These are phyloP conservation scores for Boletus sp. DNA, from an alignment of 1,284 basidiomycete genomes.

Conservation along the genomic window DNA sequence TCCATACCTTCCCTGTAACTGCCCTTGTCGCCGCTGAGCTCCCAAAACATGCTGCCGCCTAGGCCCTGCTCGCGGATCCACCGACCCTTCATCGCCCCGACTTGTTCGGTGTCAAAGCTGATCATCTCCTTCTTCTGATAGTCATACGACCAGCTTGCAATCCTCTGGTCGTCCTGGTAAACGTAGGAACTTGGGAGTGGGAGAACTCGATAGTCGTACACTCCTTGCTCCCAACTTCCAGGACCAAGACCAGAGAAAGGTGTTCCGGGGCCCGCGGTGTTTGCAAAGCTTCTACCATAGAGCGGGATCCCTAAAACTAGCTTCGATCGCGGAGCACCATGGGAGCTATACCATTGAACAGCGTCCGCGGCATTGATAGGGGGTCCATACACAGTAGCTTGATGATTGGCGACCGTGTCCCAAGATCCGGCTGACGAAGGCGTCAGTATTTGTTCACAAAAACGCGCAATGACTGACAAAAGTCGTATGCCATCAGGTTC, in stretches of 20 bases:
- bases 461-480: conserved; percentile 44
- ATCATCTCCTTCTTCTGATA: conserved; percentile 68
- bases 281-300: conserved; percentile 88
- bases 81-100: conserved; percentile 67
- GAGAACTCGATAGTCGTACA: conserved; percentile 76
- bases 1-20: conserved; percentile 65
- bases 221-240: conserved; percentile 76
- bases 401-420: conserved; percentile 77
- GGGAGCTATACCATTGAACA: conserved; percentile 66
- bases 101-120: conserved; percentile 72
- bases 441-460: conserved; percentile 17
- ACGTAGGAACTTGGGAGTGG: conserved; percentile 67
- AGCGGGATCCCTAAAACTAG: conserved; percentile 87
- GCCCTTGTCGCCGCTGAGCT: conserved; percentile 78
- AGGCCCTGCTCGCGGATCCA: conserved; percentile 71
- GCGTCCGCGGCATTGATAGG: conserved; percentile 65
- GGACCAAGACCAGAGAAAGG: conserved; percentile 75
- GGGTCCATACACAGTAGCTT: conserved; percentile 79
- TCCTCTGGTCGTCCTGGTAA: conserved; percentile 50
- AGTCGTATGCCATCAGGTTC: conserved; percentile 95
- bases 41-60: conserved; percentile 85
- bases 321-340: conserved; percentile 77
- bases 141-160: conserved; percentile 77
- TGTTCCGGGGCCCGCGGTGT: conserved; percentile 77
- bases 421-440: conserved; percentile 69